Base-by-base conservation (phyloP, 1,284 basidiomycete species). In the Jaminaea rosea region DNA sequence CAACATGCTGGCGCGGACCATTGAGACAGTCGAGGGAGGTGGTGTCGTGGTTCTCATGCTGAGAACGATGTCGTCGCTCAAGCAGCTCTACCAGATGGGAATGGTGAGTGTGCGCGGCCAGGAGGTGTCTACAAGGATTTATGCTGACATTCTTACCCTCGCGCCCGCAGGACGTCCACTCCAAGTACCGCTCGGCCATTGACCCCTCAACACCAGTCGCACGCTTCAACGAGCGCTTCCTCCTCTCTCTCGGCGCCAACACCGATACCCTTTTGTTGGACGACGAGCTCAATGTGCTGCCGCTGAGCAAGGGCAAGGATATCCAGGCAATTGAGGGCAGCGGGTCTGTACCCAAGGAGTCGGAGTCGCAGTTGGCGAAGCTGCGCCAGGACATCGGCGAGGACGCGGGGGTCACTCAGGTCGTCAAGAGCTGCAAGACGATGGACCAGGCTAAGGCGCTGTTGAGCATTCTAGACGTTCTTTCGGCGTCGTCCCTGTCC, bases 1-100 rank as follows among this genome's bases (percentile, higher is more conserved):
- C 26, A 99, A 99, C 77, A 77, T 97, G 52, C 83, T 98, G 26
- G 94, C 94, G 4, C 80, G 93, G 47, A 98, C 94, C 19, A 92
- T 98, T 53, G 94, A 99, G 78, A 99, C 94, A 0, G 93, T 98
- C 1, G 88, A 98, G 73, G 94, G 94, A 21, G 94, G 94, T 28
- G 94, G 94, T 3, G 78, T 97, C 31, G 84, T 99, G 3, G 86
- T 96, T 1, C 77, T 98, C 15, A 78, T 99, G 29, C 79, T 99
- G 31, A 93, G 94, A 77, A 93, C 89, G 2, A 97, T 99, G 93
- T 82, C 84, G 36, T 92, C 87, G 50, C 78, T 99, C 62, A 82
- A 84, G 67, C 93, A 97, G 75, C 78, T 99, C 21, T 98, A 99
- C 75, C 84, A 85, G 17, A 88, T 99, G 85, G 84, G 88, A 2